Base-by-base conservation (phyloP, 768 basidiomycete species). In the Kondoa subrosea region DNA sequence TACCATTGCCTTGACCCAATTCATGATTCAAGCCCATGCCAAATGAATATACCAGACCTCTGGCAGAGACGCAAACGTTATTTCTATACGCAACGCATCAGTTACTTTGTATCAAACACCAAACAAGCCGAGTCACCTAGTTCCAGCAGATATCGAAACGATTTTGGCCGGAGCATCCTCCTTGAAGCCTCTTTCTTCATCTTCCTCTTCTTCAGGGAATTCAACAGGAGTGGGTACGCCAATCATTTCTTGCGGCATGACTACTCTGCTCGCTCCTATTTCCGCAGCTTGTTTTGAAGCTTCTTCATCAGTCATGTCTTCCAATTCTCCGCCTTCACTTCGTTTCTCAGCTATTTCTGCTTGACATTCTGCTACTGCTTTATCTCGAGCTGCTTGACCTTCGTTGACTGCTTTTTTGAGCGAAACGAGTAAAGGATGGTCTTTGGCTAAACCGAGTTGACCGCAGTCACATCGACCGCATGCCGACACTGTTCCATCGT, bases 381-480 rank as follows among this genome's bases (percentile, higher is more conserved):
- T 67, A 1, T 57, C 69, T 15, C 74, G 72, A 17, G 67, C 71
- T 32, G 29, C 29, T 25, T 21, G 2, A 4, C 27, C 58, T 27
- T 65, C 69, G 27, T 34, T 21, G 25, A 34, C 56, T 34, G 59
- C 57, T 60, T 67, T 34, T 29, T 33, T 32, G n/a, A 56, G 60
- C 12, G 50, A 63, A n/a, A 69, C 26, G 32, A 50, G 50, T 12
- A 56, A 58, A 31, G 77, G 75, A 69, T 82, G 81, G 64, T 83
- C 80, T 30, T 73, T 72, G 2, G 72, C 70, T 1, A 82, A 77
- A 14, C 93, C 93, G 32, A 93, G 82, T 73, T 95, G 90, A 34
- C 86, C 84, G 40, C 84, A 84, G 72, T 91, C 89, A 58, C 83
- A 84, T 40, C 91, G 85, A 1, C 93, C 93, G 73, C 86, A 87